phyloP scores from a whole-genome alignment of 148 eudicot species.

The Suaeda aralocaspica region DNA sequence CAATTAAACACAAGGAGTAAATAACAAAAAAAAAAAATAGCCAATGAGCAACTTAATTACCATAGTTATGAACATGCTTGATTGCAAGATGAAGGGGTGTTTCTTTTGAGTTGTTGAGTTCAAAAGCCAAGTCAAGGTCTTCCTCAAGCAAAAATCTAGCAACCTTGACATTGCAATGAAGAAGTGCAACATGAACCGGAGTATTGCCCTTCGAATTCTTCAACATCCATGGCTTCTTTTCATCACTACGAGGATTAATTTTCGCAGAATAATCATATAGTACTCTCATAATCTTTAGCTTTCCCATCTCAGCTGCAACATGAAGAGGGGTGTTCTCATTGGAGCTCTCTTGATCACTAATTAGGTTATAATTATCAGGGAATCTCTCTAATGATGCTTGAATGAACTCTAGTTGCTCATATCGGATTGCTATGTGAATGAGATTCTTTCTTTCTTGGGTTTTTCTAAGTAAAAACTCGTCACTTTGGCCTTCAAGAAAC shows the following conservation, averaged over 20 bases:
- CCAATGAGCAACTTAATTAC: not conserved
- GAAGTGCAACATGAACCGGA: not conserved
- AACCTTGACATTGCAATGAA: not conserved
- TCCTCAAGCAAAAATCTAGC: not conserved
- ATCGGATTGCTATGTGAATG: not conserved
- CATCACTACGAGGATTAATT: not conserved
- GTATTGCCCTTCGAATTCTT: not conserved
- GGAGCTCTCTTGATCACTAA: not conserved
- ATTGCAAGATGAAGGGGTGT: not conserved
- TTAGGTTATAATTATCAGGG: not conserved
- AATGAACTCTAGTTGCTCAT: not conserved
- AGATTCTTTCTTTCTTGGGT: not conserved
- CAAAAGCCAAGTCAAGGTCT: not conserved
- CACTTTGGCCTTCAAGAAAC: not conserved
- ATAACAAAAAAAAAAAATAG: too few relatives aligned
- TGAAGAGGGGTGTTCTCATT: conserved; percentile 3
- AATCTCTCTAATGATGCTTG: not conserved
- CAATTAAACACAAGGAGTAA: too few relatives aligned
- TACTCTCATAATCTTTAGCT: not conserved
- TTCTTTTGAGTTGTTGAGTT: not conserved
- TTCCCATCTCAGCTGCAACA: not conserved
- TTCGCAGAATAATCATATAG: not conserved
- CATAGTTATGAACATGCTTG: not conserved
- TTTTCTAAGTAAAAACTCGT: not conserved
- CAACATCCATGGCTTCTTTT: not conserved